Evolutionary conservation across 2,329 filamentous ascomycete genomes (phyloP).

Genomic region (Tolypocladium pustulatum): DNA sequence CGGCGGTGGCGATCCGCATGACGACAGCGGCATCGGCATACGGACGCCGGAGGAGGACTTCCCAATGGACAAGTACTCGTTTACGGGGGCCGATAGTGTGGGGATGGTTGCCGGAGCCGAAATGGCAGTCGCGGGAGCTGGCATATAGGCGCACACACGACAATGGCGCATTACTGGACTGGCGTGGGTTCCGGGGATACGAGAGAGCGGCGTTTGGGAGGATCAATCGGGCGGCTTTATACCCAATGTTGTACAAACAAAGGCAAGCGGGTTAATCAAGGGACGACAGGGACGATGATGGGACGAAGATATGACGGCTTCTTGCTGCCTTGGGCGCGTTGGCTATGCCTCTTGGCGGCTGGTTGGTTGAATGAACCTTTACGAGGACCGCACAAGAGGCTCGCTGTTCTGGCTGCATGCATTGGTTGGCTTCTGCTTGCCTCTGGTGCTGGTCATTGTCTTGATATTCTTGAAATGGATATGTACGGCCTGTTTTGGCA

Average conservation of each 20-base stretch:
- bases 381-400: neutral
- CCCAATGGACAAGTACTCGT: slow-evolving; percentile 47
- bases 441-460: neutral
- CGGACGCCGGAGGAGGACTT: slow-evolving; percentile 57
- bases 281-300: slow-evolving; percentile 18
- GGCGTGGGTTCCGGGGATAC: neutral
- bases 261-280: slow-evolving; percentile 8
- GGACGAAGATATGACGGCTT: slow-evolving; percentile 20
- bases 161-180: neutral
- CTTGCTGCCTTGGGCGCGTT: neutral
- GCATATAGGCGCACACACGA: slow-evolving; percentile 1
- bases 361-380: neutral
- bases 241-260: slow-evolving; percentile 4
- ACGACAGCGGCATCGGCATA: slow-evolving; percentile 69
- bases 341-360: neutral
- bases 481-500: neutral
- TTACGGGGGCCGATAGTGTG: slow-evolving; percentile 25
- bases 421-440: neutral
- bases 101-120: slow-evolving; percentile 21
- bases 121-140: slow-evolving; percentile 10
- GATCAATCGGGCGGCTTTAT: slow-evolving; percentile 2
- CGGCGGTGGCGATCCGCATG: slow-evolving; percentile 36
- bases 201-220: slow-evolving; percentile 5
- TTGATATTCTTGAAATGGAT: neutral
- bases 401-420: neutral